Conservation (phyloP, 805 yeast genomes). For the Komagataella pseudopastoris region DNA sequence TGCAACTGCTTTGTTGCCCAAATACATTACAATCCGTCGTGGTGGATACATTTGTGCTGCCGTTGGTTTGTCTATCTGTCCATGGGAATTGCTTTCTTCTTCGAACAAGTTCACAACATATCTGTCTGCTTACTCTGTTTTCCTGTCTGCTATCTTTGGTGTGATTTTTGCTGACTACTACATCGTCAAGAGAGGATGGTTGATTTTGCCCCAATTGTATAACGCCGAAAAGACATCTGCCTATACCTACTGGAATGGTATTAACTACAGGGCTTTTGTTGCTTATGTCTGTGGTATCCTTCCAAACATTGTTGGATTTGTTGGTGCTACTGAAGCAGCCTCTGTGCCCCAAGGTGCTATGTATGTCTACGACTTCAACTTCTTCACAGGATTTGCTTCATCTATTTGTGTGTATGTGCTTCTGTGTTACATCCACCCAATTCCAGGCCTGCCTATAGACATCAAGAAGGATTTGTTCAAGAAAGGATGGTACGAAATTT, state of each 20-base stretch:
- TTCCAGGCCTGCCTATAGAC: slow-evolving; percentile 24
- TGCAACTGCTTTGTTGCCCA: slow-evolving; percentile 52
- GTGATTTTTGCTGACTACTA: slow-evolving; percentile 56
- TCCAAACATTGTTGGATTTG: slow-evolving; percentile 81
- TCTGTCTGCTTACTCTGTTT: slow-evolving; percentile 69
- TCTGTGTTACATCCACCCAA: slow-evolving; percentile 39
- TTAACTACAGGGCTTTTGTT: slow-evolving; percentile 74
- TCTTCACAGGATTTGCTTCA: slow-evolving; percentile 60
- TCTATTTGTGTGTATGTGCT: slow-evolving; percentile 38
- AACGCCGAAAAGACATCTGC: slow-evolving; percentile 24
- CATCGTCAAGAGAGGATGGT: slow-evolving; percentile 60
- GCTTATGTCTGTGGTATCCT: slow-evolving; percentile 73
- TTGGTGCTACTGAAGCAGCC: slow-evolving; percentile 59
- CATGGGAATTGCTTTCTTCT: slow-evolving; percentile 67
- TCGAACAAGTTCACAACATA: slow-evolving; percentile 70
- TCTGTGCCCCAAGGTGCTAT: slow-evolving; percentile 68
- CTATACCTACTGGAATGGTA: slow-evolving; percentile 55
- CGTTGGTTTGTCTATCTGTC: slow-evolving; percentile 60
- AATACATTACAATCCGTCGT: slow-evolving; percentile 58
- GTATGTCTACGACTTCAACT: slow-evolving; percentile 58
- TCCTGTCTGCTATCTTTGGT: slow-evolving; percentile 76
- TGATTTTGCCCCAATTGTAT: slow-evolving; percentile 55
- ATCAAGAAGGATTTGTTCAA: slow-evolving; percentile 21
- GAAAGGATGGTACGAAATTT: slow-evolving; percentile 49
- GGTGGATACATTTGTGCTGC: slow-evolving; percentile 71